Percentiles rank a stretch among this genome's conserved stretches.
Conservation (phyloP, 768 basidiomycete species). For the Piloderma croceum region DNA sequence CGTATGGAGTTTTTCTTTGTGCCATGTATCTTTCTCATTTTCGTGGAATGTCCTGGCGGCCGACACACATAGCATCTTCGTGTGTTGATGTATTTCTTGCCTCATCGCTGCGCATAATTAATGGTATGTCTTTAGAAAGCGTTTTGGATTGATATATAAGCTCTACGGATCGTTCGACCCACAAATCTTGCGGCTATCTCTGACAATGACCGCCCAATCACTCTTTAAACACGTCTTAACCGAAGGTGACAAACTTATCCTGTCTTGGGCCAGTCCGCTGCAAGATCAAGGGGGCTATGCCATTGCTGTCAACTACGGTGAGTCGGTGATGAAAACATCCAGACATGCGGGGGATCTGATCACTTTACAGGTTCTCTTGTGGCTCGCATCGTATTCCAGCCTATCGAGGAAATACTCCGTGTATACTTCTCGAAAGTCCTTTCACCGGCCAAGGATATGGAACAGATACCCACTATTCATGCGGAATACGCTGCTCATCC, state of each 20-base stretch:
- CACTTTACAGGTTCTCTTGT: constrained; percentile 70
- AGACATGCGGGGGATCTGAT: background rate
- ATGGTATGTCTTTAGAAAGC: no score
- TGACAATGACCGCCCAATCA: constrained; percentile 84
- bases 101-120: background rate
- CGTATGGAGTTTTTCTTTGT: constrained; percentile 60
- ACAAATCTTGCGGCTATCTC: constrained; percentile 53
- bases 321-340: constrained; percentile 14
- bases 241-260: constrained; percentile 88
- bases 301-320: constrained; percentile 92
- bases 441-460: constrained; percentile 8
- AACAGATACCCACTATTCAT: background rate
- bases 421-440: constrained; percentile 78
- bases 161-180: constrained; percentile 48
- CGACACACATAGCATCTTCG: no score
- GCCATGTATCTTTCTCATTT: constrained; percentile 43
- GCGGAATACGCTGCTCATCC: constrained; percentile 1
- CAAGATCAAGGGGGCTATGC: constrained; percentile 93
- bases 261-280: constrained; percentile 79
- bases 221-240: constrained; percentile 92
- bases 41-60: background rate
- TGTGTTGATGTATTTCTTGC: background rate
- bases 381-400: constrained; percentile 90
- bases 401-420: constrained; percentile 88
- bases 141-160: no score